Base-by-base conservation (phyloP, 1,284 basidiomycete genomes). In the Golubevia sp. region DNA sequence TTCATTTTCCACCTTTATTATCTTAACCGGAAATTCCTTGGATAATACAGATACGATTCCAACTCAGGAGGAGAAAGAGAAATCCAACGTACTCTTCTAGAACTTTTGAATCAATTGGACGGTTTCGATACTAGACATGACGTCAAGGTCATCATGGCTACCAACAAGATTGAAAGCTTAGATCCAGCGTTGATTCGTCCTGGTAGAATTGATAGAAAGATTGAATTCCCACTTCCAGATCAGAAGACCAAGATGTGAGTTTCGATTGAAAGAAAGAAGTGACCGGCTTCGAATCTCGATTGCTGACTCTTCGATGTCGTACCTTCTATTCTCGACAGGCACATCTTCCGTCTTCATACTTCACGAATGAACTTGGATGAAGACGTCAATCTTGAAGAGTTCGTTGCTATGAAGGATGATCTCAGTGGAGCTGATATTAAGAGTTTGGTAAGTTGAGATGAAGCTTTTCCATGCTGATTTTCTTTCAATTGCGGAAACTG, bases 41-140 rank as follows among this genome's bases (percentile, higher is more conserved):
- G 13, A 21, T 8, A 15, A 1, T 3, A 11, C 59, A 79, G 82
- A 21, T 86, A 86, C 76, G 85, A 86, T 59, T 85, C 85, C 24
- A 84, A 84, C 64, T 85, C 85, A 21, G 85, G 85, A 20, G 85
- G 85, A 26, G 85, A 86, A 68, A 77, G 85, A 24, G 85, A 86
- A 64, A 84, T 85, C 55, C 85, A 85, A 59, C 73, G 85, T 30
- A 86, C 85, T 18, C 81, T 86, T 67, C 74, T 86, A 11, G 85
- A 85, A 73, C 73, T 85, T 55, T 71, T 83, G 58, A 85, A 84
- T 68, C 97, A 99, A 85, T 88, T 99, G 52, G 97, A 99, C 81
- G 97, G 97, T 49, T 99, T 99, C 86, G 97, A 99, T 84, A 94
- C 94, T n/a, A 90, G 95, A 64, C 94, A 95, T 30, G 96, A 99